Evolutionary conservation across 495 filamentous ascomycete species (phyloP).

Genomic region (Tuber umbilicatum): DNA sequence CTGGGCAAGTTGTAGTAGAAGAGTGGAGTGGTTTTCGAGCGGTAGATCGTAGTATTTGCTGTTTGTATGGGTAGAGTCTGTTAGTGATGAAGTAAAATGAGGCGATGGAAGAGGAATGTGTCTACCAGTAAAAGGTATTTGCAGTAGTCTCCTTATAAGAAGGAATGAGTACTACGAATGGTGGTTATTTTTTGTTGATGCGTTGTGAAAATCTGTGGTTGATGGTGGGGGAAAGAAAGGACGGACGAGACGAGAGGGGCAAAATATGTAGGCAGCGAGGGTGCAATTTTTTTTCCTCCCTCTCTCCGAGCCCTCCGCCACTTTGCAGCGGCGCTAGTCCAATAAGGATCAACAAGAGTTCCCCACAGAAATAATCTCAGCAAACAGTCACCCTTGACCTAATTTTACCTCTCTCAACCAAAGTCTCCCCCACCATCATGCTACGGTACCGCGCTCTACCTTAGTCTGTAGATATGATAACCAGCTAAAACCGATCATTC

Average conservation of each 20-base stretch:
- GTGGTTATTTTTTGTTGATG: background rate
- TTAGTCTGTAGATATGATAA: too few species aligned
- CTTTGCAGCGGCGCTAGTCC: background rate
- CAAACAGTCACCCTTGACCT: too few species aligned
- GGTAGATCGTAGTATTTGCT: background rate
- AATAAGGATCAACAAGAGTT: background rate
- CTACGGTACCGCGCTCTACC: background rate
- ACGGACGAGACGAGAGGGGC: background rate
- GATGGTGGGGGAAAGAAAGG: constrained; percentile 5
- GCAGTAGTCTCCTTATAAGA: background rate
- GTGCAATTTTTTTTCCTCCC: background rate
- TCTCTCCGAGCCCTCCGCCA: background rate
- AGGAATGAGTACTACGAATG: background rate
- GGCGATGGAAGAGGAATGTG: background rate
- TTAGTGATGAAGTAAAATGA: background rate
- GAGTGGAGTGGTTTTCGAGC: background rate
- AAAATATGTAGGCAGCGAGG: background rate
- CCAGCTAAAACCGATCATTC: too few species aligned
- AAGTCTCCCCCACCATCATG: too few species aligned
- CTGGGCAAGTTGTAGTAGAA: constrained; percentile 23
- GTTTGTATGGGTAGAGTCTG: background rate
- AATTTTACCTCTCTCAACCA: too few species aligned
- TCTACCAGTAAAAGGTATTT: background rate
- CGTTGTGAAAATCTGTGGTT: background rate
- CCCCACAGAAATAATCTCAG: too few species aligned